Base-by-base conservation (phyloP, 306 rosid genomes). In the Cicer arietinum region DNA sequence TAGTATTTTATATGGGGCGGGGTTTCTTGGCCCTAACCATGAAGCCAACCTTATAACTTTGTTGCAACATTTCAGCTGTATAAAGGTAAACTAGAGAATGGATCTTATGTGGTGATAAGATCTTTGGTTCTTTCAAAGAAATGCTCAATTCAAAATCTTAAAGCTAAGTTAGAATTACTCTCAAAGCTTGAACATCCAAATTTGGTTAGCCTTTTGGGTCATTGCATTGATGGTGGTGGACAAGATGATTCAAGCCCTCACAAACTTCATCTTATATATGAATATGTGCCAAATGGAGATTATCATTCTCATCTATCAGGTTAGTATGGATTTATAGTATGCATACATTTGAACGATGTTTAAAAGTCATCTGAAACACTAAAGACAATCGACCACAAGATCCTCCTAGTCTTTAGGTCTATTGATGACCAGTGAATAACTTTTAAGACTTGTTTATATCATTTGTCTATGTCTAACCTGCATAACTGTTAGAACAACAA, bases 171-270 rank as follows among this genome's bases (percentile, higher is more conserved):
- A 71, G 97, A 93, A 70, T 80, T 85, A 35, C 94, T 93, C 74
- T 86, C 97, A 52, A 93, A 88, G 86, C 91, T 91, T 89, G 92
- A 84, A 64, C 97, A 93, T 82, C 98, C 96, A 20, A 89, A 91
- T 84, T 85, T 93, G 85, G 98, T 91, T 72, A 66, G 87, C 82
- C 87, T 93, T 53, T 81, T 91, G 85, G 98, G 98, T 74, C 86
- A 93, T 67, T 88, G 97, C 74, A 86, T 91, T 52, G 88, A 84
- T 73, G 79, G 72, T 62, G 80, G 85, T 3, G 86, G 82, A 74
- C 90, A 78, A 81, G 93, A 91, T 63, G 86, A 90, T 76, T 78
- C 79, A 45, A 79, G 72, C 77, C 64, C 77, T 73, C 76, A 30
- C 77, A 85, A 86, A 85, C 84, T 89, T 80, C 77, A 84, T 83